Evolutionary conservation across 2,329 filamentous ascomycete species (phyloP).

Genomic region (Grosmannia serpens): DNA sequence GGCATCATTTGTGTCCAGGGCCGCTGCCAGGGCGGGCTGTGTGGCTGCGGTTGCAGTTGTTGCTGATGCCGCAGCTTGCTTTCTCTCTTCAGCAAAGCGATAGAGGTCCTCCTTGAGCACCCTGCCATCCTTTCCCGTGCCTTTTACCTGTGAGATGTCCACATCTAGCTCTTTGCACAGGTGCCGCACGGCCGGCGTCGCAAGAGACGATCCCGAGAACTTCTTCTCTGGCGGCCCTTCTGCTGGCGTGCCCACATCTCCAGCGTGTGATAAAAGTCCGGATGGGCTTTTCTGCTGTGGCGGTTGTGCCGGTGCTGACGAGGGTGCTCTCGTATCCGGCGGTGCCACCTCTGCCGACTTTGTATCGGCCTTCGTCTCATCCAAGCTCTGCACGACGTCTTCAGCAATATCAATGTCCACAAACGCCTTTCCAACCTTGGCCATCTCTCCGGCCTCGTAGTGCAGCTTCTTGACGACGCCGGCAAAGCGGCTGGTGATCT

Average conservation of each 20-base stretch:
- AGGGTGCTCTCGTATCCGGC: not conserved
- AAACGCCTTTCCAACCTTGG: conserved; percentile 85
- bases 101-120: conserved; percentile 89
- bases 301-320: not conserved
- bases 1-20: conserved; percentile 17
- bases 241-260: too few relatives aligned
- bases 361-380: conserved; percentile 6
- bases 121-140: conserved; percentile 81
- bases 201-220: conserved; percentile 51
- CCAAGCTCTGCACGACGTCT: conserved; percentile 32
- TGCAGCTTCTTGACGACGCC: conserved; percentile 93
- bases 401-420: conserved; percentile 91
- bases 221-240: conserved; percentile 28
- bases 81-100: conserved; percentile 48
- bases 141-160: conserved; percentile 65
- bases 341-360: not conserved
- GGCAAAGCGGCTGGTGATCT: conserved; percentile 93
- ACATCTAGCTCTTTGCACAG: conserved; percentile 70
- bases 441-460: conserved; percentile 93
- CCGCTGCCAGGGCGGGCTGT: conserved; percentile 12
- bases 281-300: not conserved
- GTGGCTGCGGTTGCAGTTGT: conserved; percentile 11
- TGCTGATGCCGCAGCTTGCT: conserved; percentile 16
- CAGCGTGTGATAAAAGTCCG: not conserved
- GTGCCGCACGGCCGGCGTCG: conserved; percentile 86